Conservation (phyloP, 495 filamentous ascomycete genomes). For the Trypethelium eluteriae region DNA sequence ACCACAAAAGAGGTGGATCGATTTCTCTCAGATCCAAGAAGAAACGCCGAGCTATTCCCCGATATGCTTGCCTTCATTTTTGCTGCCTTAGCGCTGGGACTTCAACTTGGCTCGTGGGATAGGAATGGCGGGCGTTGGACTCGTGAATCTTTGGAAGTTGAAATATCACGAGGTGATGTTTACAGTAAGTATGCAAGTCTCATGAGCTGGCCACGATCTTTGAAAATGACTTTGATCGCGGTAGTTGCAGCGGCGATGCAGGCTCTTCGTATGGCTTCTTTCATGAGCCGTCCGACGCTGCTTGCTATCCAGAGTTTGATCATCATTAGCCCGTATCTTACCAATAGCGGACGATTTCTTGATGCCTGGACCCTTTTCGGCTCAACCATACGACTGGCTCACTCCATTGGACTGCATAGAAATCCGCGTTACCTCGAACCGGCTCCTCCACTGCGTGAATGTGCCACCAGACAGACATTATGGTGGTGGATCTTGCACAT, state of each 20-base stretch:
- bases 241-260: slow-evolving; percentile 38
- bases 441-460: slow-evolving; percentile 36
- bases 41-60: slow-evolving; percentile 37
- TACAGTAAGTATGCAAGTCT: slow-evolving; percentile 33
- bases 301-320: slow-evolving; percentile 34
- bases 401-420: slow-evolving; percentile 39
- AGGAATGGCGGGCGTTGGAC: slow-evolving; percentile 38
- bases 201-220: background rate
- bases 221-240: slow-evolving; percentile 1
- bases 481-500: slow-evolving; percentile 49
- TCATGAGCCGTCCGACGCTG: slow-evolving; percentile 34
- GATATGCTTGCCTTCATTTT: slow-evolving; percentile 46
- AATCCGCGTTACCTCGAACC: slow-evolving; percentile 41
- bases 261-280: slow-evolving; percentile 35
- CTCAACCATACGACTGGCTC: slow-evolving; percentile 34
- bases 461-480: slow-evolving; percentile 34
- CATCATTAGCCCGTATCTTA: slow-evolving; percentile 37
- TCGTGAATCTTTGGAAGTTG: slow-evolving; percentile 34
- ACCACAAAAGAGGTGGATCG: slow-evolving; percentile 38
- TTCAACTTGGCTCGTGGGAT: slow-evolving; percentile 41
- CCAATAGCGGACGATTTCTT: slow-evolving; percentile 37
- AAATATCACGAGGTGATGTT: slow-evolving; percentile 35
- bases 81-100: slow-evolving; percentile 39
- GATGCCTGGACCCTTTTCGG: slow-evolving; percentile 39
- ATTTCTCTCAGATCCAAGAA: slow-evolving; percentile 36